Conservation (phyloP, 306 rosid genomes). For the Vigna unguiculata region DNA sequence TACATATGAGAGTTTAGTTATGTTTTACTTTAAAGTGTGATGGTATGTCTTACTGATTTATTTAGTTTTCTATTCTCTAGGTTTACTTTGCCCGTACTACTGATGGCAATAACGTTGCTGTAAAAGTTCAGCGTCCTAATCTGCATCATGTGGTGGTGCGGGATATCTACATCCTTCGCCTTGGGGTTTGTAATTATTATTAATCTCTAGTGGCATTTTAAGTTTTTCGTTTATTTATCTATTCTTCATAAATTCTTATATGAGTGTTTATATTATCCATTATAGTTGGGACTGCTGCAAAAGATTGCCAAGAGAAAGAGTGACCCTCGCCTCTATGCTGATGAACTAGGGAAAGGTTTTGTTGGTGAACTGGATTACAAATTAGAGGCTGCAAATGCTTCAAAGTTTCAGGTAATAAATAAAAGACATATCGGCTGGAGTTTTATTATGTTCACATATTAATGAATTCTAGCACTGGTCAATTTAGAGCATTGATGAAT, state of each 20-base stretch:
- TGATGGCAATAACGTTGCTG: constrained; percentile 81
- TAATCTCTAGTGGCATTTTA: constrained; percentile 6
- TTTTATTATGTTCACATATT: constrained; percentile 24
- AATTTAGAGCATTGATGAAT: constrained; percentile 13
- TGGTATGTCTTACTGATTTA: constrained; percentile 40
- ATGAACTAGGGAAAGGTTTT: constrained; percentile 94
- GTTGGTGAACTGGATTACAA: constrained; percentile 88
- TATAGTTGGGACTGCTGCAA: constrained; percentile 85
- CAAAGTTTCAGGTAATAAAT: constrained; percentile 79
- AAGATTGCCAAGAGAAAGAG: constrained; percentile 88
- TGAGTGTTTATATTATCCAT: constrained; percentile 40
- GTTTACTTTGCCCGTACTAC: constrained; percentile 77
- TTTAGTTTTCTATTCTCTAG: constrained; percentile 51
- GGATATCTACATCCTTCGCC: constrained; percentile 93
- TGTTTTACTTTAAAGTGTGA: constrained; percentile 5
- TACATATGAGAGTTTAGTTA: constrained; percentile 26
- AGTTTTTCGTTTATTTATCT: constrained; percentile 21
- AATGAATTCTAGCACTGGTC: constrained; percentile 33
- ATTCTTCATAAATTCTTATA: constrained; percentile 37
- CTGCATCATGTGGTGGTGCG: constrained; percentile 91
- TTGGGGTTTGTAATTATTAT: constrained; percentile 77
- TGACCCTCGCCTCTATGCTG: constrained; percentile 92
- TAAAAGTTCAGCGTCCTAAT: constrained; percentile 95
- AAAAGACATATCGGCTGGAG: constrained; percentile 34
- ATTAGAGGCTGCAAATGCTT: constrained; percentile 91